phyloP scores from a whole-genome alignment of 2,329 filamentous ascomycete genomes.

The Aureobasidium lini region DNA sequence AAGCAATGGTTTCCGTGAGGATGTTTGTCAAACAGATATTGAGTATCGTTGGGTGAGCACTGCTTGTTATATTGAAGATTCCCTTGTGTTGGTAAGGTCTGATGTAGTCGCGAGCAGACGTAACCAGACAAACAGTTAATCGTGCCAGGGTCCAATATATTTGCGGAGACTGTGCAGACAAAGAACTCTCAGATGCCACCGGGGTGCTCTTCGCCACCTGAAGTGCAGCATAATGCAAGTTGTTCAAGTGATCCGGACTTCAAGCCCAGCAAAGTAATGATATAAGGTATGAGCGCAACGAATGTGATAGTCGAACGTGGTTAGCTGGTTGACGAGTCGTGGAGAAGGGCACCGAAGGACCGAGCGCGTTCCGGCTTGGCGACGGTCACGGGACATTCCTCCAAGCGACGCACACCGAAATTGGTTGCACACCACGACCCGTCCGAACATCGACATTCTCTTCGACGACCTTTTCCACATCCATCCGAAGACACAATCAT shows the following conservation, averaged over 20 bases:
- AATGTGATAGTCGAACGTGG: neutral
- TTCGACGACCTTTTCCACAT: constrained; percentile 8
- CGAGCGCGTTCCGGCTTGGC: neutral
- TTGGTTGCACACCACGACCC: too few species aligned
- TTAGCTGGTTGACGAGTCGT: neutral
- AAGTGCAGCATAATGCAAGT: too few species aligned
- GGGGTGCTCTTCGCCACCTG: too few species aligned
- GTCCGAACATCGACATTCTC: too few species aligned
- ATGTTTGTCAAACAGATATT: too few species aligned
- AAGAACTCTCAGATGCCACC: too few species aligned
- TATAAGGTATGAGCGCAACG: too few species aligned
- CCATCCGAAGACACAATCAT: constrained; percentile 33
- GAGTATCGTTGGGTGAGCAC: too few species aligned
- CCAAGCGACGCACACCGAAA: neutral
- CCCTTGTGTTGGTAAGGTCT: neutral
- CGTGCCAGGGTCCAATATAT: neutral
- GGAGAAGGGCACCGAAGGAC: neutral
- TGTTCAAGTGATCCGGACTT: too few species aligned
- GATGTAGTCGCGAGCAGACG: neutral
- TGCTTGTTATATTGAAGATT: neutral
- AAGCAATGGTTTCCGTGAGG: too few species aligned
- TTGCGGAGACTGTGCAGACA: neutral
- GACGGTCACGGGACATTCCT: too few species aligned
- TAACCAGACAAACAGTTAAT: neutral
- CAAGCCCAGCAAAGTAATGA: too few species aligned